Percentiles rank a stretch among this genome's conserved stretches.
phyloP scores from a whole-genome alignment of 2,329 filamentous ascomycete genomes.

The Microdochium nivale region DNA sequence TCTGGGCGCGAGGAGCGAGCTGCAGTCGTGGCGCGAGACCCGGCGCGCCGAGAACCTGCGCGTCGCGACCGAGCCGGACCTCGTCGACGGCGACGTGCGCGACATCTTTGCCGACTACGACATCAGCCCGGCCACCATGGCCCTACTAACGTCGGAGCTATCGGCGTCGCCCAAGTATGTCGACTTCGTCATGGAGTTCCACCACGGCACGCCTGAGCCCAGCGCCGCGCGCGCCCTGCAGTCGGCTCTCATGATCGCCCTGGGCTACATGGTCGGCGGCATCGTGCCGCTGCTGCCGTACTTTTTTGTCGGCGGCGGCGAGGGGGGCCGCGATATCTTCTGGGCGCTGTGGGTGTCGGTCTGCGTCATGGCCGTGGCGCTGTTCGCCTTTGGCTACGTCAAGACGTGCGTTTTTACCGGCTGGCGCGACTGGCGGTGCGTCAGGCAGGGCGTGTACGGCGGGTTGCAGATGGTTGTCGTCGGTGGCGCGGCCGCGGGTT shows the following conservation, averaged over 20 bases:
- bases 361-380: slow-evolving; percentile 30
- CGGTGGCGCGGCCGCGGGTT: slow-evolving; percentile 24
- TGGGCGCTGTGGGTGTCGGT: slow-evolving; percentile 30
- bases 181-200: slow-evolving; percentile 28
- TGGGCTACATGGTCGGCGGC: slow-evolving; percentile 48
- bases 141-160: slow-evolving; percentile 23
- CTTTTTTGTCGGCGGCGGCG: slow-evolving; percentile 27
- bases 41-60: slow-evolving; percentile 9
- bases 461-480: slow-evolving; percentile 31
- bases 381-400: slow-evolving; percentile 35
- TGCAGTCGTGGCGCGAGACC: slow-evolving; percentile 4
- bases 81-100: slow-evolving; percentile 16
- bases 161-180: slow-evolving; percentile 19
- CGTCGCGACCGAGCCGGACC: slow-evolving; percentile 12
- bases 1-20: slow-evolving; percentile 39
- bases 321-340: slow-evolving; percentile 20
- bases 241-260: slow-evolving; percentile 45
- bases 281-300: slow-evolving; percentile 49
- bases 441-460: slow-evolving; percentile 11
- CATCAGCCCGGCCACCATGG: slow-evolving; percentile 16
- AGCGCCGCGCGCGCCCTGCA: slow-evolving; percentile 18
- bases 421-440: slow-evolving; percentile 1
- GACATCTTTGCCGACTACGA: slow-evolving; percentile 23
- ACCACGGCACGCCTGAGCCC: slow-evolving; percentile 19
- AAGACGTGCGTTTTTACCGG: slow-evolving; percentile 28